Evolutionary conservation across 1,284 basidiomycete genomes (phyloP).

Genomic region (Mycosarcoma mackinlayi): DNA sequence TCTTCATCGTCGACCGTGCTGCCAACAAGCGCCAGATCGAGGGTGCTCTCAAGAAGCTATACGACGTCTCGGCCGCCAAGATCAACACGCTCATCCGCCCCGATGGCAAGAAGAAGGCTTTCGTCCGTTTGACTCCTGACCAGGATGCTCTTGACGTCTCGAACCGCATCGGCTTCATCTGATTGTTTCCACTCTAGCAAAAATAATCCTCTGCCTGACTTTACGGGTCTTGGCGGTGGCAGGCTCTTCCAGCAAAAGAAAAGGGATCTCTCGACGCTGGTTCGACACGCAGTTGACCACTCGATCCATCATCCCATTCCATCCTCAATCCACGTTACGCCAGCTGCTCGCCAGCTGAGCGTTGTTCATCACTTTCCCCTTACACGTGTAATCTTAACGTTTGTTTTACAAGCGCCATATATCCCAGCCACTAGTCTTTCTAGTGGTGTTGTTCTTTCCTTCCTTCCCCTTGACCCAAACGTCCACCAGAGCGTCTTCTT

Average conservation of each 20-base stretch:
- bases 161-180: slow-evolving; percentile 83
- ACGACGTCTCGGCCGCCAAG: slow-evolving; percentile 94
- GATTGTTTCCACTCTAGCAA: slow-evolving; percentile 11
- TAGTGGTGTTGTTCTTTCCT: background rate
- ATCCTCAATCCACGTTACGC: background rate
- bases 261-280: too few relatives aligned
- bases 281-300: too few relatives aligned
- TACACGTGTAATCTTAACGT: slow-evolving; percentile 38
- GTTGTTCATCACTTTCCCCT: slow-evolving; percentile 1
- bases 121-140: slow-evolving; percentile 92
- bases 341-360: background rate
- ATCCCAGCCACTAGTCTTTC: slow-evolving; percentile 11
- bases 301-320: too few relatives aligned
- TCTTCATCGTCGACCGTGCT: slow-evolving; percentile 94
- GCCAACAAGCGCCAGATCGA: slow-evolving; percentile 96
- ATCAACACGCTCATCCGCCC: slow-evolving; percentile 99
- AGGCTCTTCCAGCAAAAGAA: too few relatives aligned
- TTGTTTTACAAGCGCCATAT: slow-evolving; percentile 24
- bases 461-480: slow-evolving; percentile 31
- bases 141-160: slow-evolving; percentile 97
- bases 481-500: slow-evolving; percentile 43
- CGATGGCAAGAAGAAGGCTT: slow-evolving; percentile 99
- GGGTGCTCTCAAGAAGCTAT: slow-evolving; percentile 98
- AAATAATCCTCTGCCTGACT: background rate
- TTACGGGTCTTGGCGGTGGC: too few relatives aligned